Percentiles rank a stretch among this genome's conserved stretches.
phyloP scores from a whole-genome alignment of 2,329 filamentous ascomycete genomes.

The Ophiostoma sp. region DNA sequence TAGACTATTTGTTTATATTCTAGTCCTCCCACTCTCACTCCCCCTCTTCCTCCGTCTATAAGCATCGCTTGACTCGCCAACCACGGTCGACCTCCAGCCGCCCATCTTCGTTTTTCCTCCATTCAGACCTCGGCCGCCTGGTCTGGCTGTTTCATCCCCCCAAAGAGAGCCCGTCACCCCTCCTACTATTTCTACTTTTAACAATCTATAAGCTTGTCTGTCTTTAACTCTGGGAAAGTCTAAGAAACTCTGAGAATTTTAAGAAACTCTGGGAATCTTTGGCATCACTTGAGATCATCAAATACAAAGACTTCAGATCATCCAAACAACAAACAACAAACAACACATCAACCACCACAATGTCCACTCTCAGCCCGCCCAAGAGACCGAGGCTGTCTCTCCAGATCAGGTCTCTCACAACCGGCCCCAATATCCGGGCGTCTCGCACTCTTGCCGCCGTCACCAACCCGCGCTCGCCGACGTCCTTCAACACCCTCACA shows the following conservation, averaged over 20 bases:
- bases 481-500: conserved; percentile 60
- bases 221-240: not conserved
- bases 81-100: not conserved
- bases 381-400: conserved; percentile 52
- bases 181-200: not conserved
- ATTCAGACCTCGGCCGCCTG: conserved; percentile 32
- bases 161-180: not conserved
- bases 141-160: not conserved
- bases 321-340: not conserved
- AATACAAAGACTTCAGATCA: not conserved
- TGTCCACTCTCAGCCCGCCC: conserved; percentile 32
- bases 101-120: conserved; percentile 1
- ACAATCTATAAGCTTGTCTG: not conserved
- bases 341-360: not conserved
- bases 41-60: not conserved
- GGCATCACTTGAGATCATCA: not conserved
- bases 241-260: no score
- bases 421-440: conserved; percentile 36
- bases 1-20: not conserved
- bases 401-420: conserved; percentile 42
- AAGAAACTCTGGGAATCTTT: not conserved
- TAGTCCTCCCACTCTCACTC: not conserved
- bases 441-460: conserved; percentile 43
- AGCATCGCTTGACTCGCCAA: not conserved
- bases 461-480: conserved; percentile 54